Evolutionary conservation across 345 rosid species (phyloP).

Genomic region (Salix dunnii): DNA sequence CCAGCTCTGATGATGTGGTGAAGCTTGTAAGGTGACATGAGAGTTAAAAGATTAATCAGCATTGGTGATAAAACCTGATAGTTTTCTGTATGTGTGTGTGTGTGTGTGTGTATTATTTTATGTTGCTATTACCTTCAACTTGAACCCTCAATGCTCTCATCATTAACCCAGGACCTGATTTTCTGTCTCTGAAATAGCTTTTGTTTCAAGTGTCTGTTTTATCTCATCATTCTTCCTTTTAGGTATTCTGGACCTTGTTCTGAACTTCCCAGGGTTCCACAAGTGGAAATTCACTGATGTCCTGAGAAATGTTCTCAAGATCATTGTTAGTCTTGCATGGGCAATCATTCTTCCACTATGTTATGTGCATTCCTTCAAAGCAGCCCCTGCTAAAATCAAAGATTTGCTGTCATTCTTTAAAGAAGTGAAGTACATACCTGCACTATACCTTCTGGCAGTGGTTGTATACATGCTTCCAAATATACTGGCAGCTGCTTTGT

Average conservation of each 20-base stretch:
- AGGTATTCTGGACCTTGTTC: slow-evolving; percentile 83
- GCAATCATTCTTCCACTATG: slow-evolving; percentile 67
- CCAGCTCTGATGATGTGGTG: background rate
- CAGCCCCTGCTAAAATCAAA: slow-evolving; percentile 41
- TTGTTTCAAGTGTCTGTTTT: background rate
- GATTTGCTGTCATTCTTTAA: slow-evolving; percentile 52
- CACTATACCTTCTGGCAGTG: slow-evolving; percentile 74
- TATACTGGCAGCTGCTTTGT: slow-evolving; percentile 67
- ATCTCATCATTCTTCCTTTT: slow-evolving; percentile 13
- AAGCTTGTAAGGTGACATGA: background rate
- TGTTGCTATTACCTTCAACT: background rate
- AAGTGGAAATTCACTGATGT: slow-evolving; percentile 84
- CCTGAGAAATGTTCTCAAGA: slow-evolving; percentile 67
- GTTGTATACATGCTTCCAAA: slow-evolving; percentile 77
- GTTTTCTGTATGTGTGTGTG: background rate
- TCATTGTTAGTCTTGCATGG: slow-evolving; percentile 74
- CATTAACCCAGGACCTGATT: background rate
- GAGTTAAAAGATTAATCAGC: background rate
- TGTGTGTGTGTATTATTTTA: too few species aligned
- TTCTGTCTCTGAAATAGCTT: background rate
- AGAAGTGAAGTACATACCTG: slow-evolving; percentile 63
- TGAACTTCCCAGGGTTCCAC: slow-evolving; percentile 94
- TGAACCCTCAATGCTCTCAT: background rate
- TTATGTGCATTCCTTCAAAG: slow-evolving; percentile 54
- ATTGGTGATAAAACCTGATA: background rate